phyloP scores from a whole-genome alignment of 2,329 filamentous ascomycete species.

The Emmonsiellopsis sp. region DNA sequence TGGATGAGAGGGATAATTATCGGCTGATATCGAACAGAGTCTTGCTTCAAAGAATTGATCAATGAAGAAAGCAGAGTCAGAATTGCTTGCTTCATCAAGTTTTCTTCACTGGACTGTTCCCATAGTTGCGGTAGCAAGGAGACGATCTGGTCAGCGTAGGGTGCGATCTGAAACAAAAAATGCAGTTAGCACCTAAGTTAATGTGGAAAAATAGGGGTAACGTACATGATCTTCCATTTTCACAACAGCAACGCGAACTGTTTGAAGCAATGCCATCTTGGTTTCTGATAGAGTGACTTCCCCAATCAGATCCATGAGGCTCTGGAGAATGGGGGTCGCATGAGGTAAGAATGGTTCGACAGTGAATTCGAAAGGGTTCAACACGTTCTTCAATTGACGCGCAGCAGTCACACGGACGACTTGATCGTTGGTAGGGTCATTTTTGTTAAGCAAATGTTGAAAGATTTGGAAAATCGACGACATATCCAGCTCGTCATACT shows the following conservation, averaged over 20 bases:
- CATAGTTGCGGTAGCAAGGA: constrained; percentile 71
- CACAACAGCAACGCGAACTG: constrained; percentile 69
- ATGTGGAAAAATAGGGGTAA: background rate
- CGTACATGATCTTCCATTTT: constrained; percentile 66
- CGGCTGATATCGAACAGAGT: constrained; percentile 68
- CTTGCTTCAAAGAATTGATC: constrained; percentile 73
- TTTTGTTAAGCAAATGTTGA: constrained; percentile 69
- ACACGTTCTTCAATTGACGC: constrained; percentile 68
- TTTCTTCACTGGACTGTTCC: constrained; percentile 76
- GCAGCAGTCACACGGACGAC: constrained; percentile 89
- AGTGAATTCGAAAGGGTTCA: constrained; percentile 77
- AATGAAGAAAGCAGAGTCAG: constrained; percentile 76
- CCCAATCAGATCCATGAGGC: constrained; percentile 67
- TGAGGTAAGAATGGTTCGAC: constrained; percentile 67
- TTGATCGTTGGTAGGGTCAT: constrained; percentile 73
- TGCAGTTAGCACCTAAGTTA: background rate
- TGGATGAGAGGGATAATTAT: constrained; percentile 75
- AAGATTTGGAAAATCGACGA: constrained; percentile 81
- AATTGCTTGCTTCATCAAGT: constrained; percentile 89
- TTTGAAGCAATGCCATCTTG: constrained; percentile 82
- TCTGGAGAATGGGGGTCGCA: constrained; percentile 61
- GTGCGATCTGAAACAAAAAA: constrained; percentile 40
- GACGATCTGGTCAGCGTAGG: constrained; percentile 72
- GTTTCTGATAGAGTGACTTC: constrained; percentile 78
- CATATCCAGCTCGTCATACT: constrained; percentile 58